These are phyloP conservation scores for Nevesoporus exiguus DNA, from an alignment of 768 basidiomycete genomes.

Conservation along the genomic window DNA sequence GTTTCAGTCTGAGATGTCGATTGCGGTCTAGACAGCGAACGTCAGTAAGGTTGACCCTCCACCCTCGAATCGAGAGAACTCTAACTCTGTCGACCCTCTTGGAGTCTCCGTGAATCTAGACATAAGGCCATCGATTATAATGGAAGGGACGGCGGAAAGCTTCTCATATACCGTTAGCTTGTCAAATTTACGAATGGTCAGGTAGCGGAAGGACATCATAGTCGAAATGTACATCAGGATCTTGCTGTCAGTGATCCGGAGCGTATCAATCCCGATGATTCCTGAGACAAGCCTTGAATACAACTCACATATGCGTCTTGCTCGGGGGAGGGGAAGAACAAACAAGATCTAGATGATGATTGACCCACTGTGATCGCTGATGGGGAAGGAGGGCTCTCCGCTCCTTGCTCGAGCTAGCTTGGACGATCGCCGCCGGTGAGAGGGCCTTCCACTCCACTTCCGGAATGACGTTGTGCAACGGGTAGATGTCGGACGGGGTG, in stretches of 20 bases:
- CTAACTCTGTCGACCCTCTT: slow-evolving; percentile 63
- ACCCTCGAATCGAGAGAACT: neutral
- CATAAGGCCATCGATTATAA: slow-evolving; percentile 71
- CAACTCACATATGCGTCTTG: slow-evolving; percentile 58
- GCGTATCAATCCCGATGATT: neutral
- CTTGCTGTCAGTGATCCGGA: slow-evolving; percentile 45
- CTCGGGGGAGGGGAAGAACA: slow-evolving; percentile 46
- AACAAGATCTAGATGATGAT: slow-evolving; percentile 50
- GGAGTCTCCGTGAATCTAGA: slow-evolving; percentile 77
- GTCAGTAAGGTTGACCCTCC: neutral
- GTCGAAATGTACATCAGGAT: slow-evolving; percentile 76
- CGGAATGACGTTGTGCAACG: slow-evolving; percentile 72
- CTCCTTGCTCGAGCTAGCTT: slow-evolving; percentile 45
- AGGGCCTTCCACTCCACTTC: slow-evolving; percentile 78
- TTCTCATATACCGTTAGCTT: slow-evolving; percentile 54
- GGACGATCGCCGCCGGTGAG: slow-evolving; percentile 51
- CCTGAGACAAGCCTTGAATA: neutral
- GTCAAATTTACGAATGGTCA: slow-evolving; percentile 39
- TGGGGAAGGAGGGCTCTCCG: slow-evolving; percentile 58
- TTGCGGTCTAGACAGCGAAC: slow-evolving; percentile 33
- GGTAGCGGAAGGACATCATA: slow-evolving; percentile 69
- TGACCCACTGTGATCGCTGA: slow-evolving; percentile 66
- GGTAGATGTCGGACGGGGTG: slow-evolving; percentile 71
- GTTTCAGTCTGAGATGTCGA: slow-evolving; percentile 69
- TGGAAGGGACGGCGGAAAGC: slow-evolving; percentile 54